phyloP scores from a whole-genome alignment of 257 asterid genomes.

The Penstemon barbatus region DNA sequence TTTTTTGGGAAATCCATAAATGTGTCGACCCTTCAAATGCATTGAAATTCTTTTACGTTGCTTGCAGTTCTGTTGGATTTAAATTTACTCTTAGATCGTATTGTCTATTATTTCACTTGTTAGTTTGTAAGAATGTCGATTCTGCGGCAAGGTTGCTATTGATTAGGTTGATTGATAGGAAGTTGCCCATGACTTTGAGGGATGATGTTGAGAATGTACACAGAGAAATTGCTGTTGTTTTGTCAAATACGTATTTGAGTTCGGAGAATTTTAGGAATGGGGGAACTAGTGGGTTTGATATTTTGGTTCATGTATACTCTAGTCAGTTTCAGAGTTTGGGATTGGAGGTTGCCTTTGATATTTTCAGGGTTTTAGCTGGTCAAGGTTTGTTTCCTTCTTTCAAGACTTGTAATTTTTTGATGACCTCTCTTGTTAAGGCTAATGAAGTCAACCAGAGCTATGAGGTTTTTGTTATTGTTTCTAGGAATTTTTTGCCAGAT shows the following conservation, averaged over 20 bases:
- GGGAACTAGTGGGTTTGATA: slow-evolving; percentile 57
- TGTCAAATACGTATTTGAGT: slow-evolving; percentile 43
- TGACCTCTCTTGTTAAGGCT: slow-evolving; percentile 73
- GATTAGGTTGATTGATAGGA: slow-evolving; percentile 68
- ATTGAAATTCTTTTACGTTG: slow-evolving; percentile 63
- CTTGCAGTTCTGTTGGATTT: slow-evolving; percentile 50
- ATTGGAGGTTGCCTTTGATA: slow-evolving; percentile 54
- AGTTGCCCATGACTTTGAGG: slow-evolving; percentile 42
- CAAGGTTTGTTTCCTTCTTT: slow-evolving; percentile 68
- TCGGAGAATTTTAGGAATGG: slow-evolving; percentile 33
- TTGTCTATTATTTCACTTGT: slow-evolving; percentile 58
- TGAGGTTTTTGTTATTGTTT: slow-evolving; percentile 58
- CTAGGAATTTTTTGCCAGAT: slow-evolving; percentile 50
- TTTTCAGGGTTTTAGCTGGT: slow-evolving; percentile 48
- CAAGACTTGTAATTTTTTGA: slow-evolving; percentile 68
- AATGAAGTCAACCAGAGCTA: slow-evolving; percentile 53
- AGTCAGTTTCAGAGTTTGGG: slow-evolving; percentile 55
- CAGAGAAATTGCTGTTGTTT: slow-evolving; percentile 49
- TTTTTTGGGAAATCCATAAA: slow-evolving; percentile 56
- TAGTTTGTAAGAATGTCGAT: slow-evolving; percentile 53
- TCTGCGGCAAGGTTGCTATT: slow-evolving; percentile 72
- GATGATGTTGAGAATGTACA: slow-evolving; percentile 38
- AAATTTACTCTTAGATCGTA: slow-evolving; percentile 65
- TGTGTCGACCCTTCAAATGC: slow-evolving; percentile 59
- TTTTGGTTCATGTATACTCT: slow-evolving; percentile 71